Evolutionary conservation across 2,329 filamentous ascomycete species (phyloP), one percentile per base, ranked within the genome.

Genomic region (Pseudocercospora macadamiae): DNA sequence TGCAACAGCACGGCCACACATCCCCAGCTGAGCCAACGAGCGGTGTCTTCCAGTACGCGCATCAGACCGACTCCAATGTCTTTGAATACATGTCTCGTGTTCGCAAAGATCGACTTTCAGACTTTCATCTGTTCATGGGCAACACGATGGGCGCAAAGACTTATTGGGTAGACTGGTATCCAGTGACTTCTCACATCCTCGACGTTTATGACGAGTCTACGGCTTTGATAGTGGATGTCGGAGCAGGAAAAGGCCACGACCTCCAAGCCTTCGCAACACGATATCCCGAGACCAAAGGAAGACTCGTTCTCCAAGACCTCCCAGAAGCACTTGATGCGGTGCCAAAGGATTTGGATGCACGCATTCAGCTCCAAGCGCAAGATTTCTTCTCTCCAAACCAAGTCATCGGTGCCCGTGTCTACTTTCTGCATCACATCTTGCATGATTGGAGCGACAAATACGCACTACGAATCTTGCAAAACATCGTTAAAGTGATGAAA

Each of bases 261-360:
- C 16, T 51, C 4, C 26, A 16, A 36, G 47, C 47, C 6, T 51
- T 51, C 18, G 39, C 39, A n/a, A 12, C 12, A 9, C 18, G 55
- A 14, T 62, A 48, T 39, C 54, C 59, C 8, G 32, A 59, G 1
- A 32, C 37, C 6, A 36, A 59, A 23, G 63, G 61, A 10, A 51
- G 52, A 18, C 55, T 64, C 18, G 34, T 63, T 10, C 42, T 61
- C 6, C 60, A 63, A 28, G 64, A 66, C 45, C 32, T 64, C 10
- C 57, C 57, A 16, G 39, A 34, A 5, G 61, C 61, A 9, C 58
- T 66, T 9, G 26, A 18, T 10, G 45, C 26, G 42, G 34, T 14
- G 45, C 32, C 32, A 12, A 19, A 37, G 55, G 53, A 16, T 44
- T 12, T 28, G 7, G 36, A 8, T 44, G 49, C 2, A 12, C 48